Evolutionary conservation across 2,329 filamentous ascomycete species (phyloP).

Genomic region (Cladorrhinum sp.): DNA sequence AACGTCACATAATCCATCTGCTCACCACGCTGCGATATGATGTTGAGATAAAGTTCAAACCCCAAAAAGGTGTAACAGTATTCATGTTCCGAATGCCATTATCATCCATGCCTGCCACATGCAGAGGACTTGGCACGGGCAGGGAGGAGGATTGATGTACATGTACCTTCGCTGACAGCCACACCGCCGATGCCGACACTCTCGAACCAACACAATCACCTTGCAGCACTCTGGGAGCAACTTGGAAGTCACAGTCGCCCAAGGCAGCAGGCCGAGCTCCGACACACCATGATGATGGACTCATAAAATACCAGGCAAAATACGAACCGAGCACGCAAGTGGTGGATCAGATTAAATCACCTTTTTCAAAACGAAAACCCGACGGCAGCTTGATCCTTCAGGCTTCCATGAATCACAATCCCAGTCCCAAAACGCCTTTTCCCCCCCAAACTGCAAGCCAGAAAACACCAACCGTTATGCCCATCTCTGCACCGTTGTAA

Average conservation of each 20-base stretch:
- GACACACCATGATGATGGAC: background rate
- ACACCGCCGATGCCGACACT: background rate
- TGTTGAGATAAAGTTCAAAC: background rate
- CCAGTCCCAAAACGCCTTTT: background rate
- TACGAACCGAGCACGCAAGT: no score
- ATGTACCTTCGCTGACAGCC: no score
- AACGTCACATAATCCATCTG: no score
- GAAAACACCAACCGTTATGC: background rate
- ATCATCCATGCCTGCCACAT: no score
- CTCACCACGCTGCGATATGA: background rate
- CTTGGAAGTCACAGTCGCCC: background rate
- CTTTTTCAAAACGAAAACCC: no score
- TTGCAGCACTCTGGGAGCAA: no score
- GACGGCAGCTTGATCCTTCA: no score
- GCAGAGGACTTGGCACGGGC: background rate
- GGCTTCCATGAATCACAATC: background rate
- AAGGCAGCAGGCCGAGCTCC: background rate
- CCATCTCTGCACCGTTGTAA: slow-evolving; percentile 1
- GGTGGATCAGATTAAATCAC: no score
- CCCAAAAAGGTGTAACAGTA: no score
- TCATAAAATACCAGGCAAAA: no score
- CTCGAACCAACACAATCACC: background rate
- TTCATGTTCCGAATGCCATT: background rate
- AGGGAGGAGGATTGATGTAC: no score
- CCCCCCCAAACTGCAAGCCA: background rate